Evolutionary conservation across 2,329 filamentous ascomycete species (phyloP), one percentile per base, ranked within the genome.

Genomic region (Myriosclerotinia scirpicola): DNA sequence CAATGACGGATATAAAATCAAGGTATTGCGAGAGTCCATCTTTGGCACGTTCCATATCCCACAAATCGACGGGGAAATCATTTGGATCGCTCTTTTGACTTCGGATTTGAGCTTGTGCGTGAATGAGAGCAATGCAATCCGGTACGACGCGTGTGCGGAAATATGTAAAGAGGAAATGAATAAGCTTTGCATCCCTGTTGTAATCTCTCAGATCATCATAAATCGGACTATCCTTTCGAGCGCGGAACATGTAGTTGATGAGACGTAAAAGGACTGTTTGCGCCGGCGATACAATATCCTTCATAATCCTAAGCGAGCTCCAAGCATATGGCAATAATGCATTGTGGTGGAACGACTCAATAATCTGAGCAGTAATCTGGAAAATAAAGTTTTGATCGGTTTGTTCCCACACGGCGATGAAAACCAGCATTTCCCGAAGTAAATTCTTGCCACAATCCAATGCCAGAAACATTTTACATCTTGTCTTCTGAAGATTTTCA

Each of bases 31-130:
- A 92, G 1, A 98, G 87, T 0, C 94, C 94, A 75, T 98, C 94
- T 77, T 96, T 97, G 67, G 96, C 94, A 17, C 94, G 87, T 77
- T 98, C 94, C 90, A 98, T 96, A 74, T 98, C 94, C 94, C 94
- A 98, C 56, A 93, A 85, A 73, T 98, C 96, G 1, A 97, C 88
- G 0, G 94, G 94, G 73, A 97, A 98, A 74, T 97, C 93, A 69
- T 91, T 87, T 0, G 92, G 88, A 68, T 94, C 86, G 20, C 89
- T 87, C 66, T 88, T 84, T 42, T 89, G 88, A 52, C 89, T 87
- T 53, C 92, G 89, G 44, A 97, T 96, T 75, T 97, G 90, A 20
- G 92, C 91, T 79, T 98, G 94, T 3, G 97, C 84, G 74, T 95
- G 92, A 80, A 98, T 97, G 48, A 97, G 82, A n/a, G 93, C 93